Base-by-base conservation (phyloP, 192 early-diverging fungal species). In the Linnemannia exigua region DNA sequence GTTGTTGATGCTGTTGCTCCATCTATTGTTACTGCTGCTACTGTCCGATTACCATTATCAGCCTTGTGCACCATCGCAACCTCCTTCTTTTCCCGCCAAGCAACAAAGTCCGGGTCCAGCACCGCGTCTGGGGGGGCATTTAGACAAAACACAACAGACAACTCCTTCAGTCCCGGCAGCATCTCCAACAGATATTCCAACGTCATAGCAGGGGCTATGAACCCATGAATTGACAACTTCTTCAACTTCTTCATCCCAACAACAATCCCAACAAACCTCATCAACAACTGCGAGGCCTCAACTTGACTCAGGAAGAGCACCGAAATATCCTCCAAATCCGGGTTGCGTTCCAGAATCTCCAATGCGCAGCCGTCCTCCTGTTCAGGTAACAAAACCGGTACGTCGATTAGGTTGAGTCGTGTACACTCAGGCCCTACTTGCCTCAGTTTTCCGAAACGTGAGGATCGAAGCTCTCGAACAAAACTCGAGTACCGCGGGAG, bases 401-500 rank as follows among this genome's bases (percentile, higher is more conserved):
- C 61, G 14, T 35, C n/a, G 15, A 86, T 69, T 1, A 76, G 5
- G 0, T 19, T 46, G 25, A 86, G 58, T 5, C 35, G 68, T 22
- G 68, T 68, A 20, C 73, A 80, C 22, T 77, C 52, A 1, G 52
- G 48, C 4, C 74, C 70, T 0, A 79, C 17, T 2, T 36, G 22
- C 0, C 33, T 25, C 9, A 80, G 61, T 8, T 12, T 2, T 9
- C 22, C 25, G 35, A 25, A 77, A 0, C 70, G 22, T 2, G 76
- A n/a, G 22, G 78, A 86, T 5, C 47, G 25, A 1, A 86, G 61
- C 22, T 86, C 70, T 19, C 78, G 84, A 20, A 86, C 50, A 61
- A 76, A 86, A 35, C 14, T 0, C 0, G 84, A 76, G 20, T 86
- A 86, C 0, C 75, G 77, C 1, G 84, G 84, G 9, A 86, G 74